Base-by-base conservation (phyloP, 129 eudicot species). In the Dittrichia graveolens region DNA sequence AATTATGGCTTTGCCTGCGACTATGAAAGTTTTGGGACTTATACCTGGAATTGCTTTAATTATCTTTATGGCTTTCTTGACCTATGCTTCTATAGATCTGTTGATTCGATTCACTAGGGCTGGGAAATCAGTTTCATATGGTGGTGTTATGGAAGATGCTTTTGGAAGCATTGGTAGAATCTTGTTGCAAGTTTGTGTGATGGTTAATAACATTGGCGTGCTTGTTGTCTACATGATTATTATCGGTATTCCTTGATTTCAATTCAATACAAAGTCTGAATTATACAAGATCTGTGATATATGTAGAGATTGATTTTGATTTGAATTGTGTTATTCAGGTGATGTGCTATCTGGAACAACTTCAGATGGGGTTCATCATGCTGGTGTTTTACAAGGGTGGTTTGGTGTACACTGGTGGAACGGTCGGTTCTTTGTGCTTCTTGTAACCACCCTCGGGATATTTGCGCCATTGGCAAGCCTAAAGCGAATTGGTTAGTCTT, bases 301-400 rank as follows among this genome's bases (percentile, higher is more conserved):
- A 13, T 47, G 60, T 41, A 1, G 37, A 47, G 8, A 5, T 69
- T 6, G 41, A 75, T 41, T 3, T 53, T 56, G 55, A 55, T 66
- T 48, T 34, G 55, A 37, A 40, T 71, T 73, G 16, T 74, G 44
- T 74, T 48, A 40, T 59, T 58, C 43, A 71, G 99, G 97, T 58
- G 99, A 94, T 83, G 99, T 94, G 80, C 91, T 90, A 60, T 81
- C 97, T 64, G 99, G 99, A 77, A 90, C 99, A 71, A 83, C 91
- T 62, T 82, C 95, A 5, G 81, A 72, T 70, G 97, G 96, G 34
- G 50, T 84, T 75, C 97, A 90, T 77, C 99, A 94, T 70, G 79
- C 92, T 5, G 99, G 99, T 77, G 99, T 94, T 8, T 62, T 94
- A 50, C 91, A 94, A 80, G 91, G 90, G 45, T 94, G 99, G 99